Base-by-base conservation (phyloP, 2,329 filamentous ascomycete species). In the Aureobasidium sp. region DNA sequence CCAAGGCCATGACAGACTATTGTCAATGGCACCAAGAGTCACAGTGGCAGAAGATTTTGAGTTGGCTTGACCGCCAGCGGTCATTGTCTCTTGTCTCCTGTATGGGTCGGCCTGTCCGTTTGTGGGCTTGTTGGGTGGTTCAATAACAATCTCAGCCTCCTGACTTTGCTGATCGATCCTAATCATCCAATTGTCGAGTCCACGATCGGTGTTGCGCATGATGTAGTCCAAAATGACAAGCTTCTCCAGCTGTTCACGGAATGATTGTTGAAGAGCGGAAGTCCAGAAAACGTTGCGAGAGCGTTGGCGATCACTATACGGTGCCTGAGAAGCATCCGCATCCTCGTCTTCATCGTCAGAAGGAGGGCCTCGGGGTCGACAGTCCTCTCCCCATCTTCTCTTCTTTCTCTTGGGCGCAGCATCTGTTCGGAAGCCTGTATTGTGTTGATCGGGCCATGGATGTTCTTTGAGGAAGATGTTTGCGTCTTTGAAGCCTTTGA, bases 121-220 rank as follows among this genome's bases (percentile, higher is more conserved):
- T 74, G 73, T 64, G 75, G 75, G 57, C 40, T 85, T 81, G 78
- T 80, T 90, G 70, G 79, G 95, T 12, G 92, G 90, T 64, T 97
- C 91, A 0, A 91, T 91, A 17, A 88, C 87, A 66, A 99, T 90
- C 8, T 89, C 90, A 14, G 94, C 93, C 69, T 88, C 84, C 70
- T 94, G 85, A 2, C 83, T 86, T 68, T 91, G 84, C 81, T 86
- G 90, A 73, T 99, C 92, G 35, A 99, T 90, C 74, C 91, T 94
- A 71, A 99, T 91, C 94, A 99, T 99, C 94, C 94, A 99, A 69
- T 99, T 99, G 73, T 99, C 94, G 62, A 97, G 79, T 1, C 94
- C 94, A 75, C 94, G 85, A 73, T 99, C 94, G 1, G 94, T 99
- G 71, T 99, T 99, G 62, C 94, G 85, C 94, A 99, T 99, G 66